Evolutionary conservation across 805 yeast genomes (phyloP), one percentile per base, ranked within the genome.

Genomic region (Zygoascus biomembranicola): DNA sequence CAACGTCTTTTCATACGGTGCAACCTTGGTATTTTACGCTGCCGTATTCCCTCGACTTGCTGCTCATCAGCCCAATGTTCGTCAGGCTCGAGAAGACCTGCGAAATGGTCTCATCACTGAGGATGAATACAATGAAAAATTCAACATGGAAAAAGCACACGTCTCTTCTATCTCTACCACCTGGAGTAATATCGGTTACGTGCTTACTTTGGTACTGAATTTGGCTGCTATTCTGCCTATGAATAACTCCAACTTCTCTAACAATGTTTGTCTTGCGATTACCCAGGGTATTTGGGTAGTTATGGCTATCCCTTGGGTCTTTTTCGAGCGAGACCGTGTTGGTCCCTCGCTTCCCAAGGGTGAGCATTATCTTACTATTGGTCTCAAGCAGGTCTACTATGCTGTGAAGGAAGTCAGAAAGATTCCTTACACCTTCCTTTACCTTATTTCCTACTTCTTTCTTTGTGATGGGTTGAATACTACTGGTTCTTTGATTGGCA

Each of bases 381-480:
- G 58, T 8, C 26, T 53, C 37, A 55, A 55, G 51, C 55, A 53
- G 44, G 55, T 55, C 3, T 49, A 45, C 14, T 50, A 32, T 48
- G 58, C 54, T 8, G 16, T 53, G 28, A 53, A 39, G 49, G 54
- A 51, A 43, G 51, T 43, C 41, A 32, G 52, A n/a, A 52, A 55
- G 47, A 47, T 55, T 23, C 53, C 53, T 8, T 55, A 55, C 26
- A 52, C 58, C 5, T 51, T 51, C 44, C 47, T 55, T 14, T 55
- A 45, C 32, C 51, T 55, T 5, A 31, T 51, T 3, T 50, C 52
- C 16, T 55, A 52, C 44, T 55, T 51, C 20, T 31, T 55, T 19
- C 47, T 55, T n/a, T 51, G 56, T 14, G 58, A 55, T 44, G 58
- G 58, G 1, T 45, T 55, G 48, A 55, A 55, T 23, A 55, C 58